Evolutionary conservation across 1,284 basidiomycete species (phyloP), one percentile per base, ranked within the genome.

Genomic region (Cutaneotrichosporon cutaneum): DNA sequence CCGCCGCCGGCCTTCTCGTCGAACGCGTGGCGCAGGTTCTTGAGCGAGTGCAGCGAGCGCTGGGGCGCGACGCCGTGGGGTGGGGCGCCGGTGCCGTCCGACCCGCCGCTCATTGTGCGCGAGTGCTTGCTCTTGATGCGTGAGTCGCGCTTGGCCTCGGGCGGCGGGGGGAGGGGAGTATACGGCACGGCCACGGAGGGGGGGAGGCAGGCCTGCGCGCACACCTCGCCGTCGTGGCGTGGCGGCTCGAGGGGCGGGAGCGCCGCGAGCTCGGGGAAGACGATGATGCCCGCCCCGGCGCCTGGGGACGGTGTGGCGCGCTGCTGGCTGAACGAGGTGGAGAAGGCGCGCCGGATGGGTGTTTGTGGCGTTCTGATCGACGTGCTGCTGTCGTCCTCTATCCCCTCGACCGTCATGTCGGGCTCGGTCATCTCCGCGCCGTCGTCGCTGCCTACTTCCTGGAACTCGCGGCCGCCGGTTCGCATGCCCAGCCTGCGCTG

Each of bases 261-360:
- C 0, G 59, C 54, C 0, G 63, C 61, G 10, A 67, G 56, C 54
- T 69, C 66, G 42, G 68, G 66, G 47, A 69, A 69, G 51, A 69
- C 68, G 26, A 65, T 67, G 39, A 69, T 52, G n/a, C 63, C 63
- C 13, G 58, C 45, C 6, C 62, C 62, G 5, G 54, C 56, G 7
- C 59, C 56, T n/a, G 51, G 60, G 16, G 26, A 16, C 2, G 54
- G 58, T 8, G 58, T 53, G 9, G 9, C n/a, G 33, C 16, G 47
- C 45, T 27, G 32, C 10, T 56, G 54, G 1, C 54, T 27, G n/a
- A 62, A 33, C 6, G 55, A 60, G 13, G 60, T 54, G 10, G 58
- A 58, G 27, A 63, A 45, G 4, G 60, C 59, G 18, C 60, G 62
- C 18, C 62, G 65, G 36, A 54, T 60, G 21, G 62, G 62, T 22